A percentile compares a stretch with the other conserved stretches of the same genome.
Conservation (phyloP, 495 filamentous ascomycete genomes). For the Xylaria castorea region DNA sequence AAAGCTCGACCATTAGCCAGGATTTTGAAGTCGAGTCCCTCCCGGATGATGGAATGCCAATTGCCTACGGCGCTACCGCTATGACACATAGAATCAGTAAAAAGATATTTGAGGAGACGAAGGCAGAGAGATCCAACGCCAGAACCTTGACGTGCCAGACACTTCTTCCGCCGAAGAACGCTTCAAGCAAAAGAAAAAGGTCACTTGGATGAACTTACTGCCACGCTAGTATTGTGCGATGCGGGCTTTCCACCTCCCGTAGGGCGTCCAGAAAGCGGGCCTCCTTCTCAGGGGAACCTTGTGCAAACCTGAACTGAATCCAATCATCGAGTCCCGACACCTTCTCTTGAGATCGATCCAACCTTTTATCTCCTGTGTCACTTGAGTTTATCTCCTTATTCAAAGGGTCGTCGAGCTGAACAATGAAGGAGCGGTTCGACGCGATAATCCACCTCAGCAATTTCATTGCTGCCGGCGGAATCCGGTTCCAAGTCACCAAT, state of each 20-base stretch:
- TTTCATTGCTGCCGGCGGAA: conserved; percentile 71
- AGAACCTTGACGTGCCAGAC: background rate
- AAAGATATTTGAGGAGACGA: background rate
- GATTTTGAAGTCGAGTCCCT: conserved; percentile 76
- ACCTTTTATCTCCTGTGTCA: conserved; percentile 25
- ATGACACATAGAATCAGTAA: background rate
- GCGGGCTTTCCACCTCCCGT: conserved; percentile 46
- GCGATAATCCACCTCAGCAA: conserved; percentile 89
- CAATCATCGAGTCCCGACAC: conserved; percentile 71
- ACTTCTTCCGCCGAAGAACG: background rate
- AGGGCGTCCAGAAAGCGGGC: conserved; percentile 75
- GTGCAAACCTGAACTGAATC: conserved; percentile 85
- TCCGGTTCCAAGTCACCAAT: conserved; percentile 66
- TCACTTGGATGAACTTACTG: conserved; percentile 61
- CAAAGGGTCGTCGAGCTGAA: conserved; percentile 64
- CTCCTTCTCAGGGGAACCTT: conserved; percentile 92
- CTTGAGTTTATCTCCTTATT: conserved; percentile 26
- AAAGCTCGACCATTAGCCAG: conserved; percentile 68
- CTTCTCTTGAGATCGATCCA: conserved; percentile 50
- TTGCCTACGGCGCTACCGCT: conserved; percentile 73
- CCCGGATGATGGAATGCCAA: conserved; percentile 91
- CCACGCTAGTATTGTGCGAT: conserved; percentile 38
- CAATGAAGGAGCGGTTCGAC: conserved; percentile 87
- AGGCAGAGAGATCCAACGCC: background rate
- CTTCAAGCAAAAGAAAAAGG: background rate